Evolutionary conservation across 2,329 filamentous ascomycete genomes (phyloP).

Genomic region (Pseudogymnoascus sp.): DNA sequence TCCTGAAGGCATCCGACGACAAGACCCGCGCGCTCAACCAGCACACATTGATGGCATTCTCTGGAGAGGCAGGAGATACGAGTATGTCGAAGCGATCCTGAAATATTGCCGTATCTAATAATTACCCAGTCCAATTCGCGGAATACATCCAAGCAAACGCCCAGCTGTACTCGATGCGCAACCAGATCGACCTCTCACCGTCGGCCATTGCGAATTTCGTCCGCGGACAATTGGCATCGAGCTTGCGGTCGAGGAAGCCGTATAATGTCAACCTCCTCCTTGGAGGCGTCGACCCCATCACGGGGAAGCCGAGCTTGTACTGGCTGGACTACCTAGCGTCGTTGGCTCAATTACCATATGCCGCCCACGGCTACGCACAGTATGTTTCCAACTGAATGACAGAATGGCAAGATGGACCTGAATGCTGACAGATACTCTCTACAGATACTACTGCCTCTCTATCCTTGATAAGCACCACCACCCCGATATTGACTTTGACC

Average conservation of each 20-base stretch:
- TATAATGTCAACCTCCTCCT: constrained; percentile 96
- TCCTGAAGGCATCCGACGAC: constrained; percentile 92
- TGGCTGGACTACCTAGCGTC: constrained; percentile 97
- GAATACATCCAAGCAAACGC: constrained; percentile 99
- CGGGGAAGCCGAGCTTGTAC: constrained; percentile 82
- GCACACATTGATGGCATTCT: constrained; percentile 90
- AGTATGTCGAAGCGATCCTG: constrained; percentile 41
- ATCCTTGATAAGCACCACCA: constrained; percentile 98
- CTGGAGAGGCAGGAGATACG: constrained; percentile 92
- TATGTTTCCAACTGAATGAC: constrained; percentile 36
- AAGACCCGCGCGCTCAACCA: constrained; percentile 92
- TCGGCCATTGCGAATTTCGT: constrained; percentile 88
- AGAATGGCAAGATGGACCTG: neutral
- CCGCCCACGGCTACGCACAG: constrained; percentile 97
- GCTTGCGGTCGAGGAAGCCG: constrained; percentile 82
- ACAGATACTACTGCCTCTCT: constrained; percentile 90
- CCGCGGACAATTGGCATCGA: constrained; percentile 83
- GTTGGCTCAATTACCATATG: constrained; percentile 81
- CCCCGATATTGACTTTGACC: constrained; percentile 79
- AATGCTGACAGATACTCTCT: constrained; percentile 7
- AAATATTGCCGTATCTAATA: constrained; percentile 8
- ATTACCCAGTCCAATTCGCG: constrained; percentile 77
- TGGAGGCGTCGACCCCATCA: constrained; percentile 87
- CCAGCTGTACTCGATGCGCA: constrained; percentile 97
- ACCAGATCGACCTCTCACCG: constrained; percentile 84